Conservation (phyloP, 2,329 filamentous ascomycete species). For the Chaetomiaceae sp. region DNA sequence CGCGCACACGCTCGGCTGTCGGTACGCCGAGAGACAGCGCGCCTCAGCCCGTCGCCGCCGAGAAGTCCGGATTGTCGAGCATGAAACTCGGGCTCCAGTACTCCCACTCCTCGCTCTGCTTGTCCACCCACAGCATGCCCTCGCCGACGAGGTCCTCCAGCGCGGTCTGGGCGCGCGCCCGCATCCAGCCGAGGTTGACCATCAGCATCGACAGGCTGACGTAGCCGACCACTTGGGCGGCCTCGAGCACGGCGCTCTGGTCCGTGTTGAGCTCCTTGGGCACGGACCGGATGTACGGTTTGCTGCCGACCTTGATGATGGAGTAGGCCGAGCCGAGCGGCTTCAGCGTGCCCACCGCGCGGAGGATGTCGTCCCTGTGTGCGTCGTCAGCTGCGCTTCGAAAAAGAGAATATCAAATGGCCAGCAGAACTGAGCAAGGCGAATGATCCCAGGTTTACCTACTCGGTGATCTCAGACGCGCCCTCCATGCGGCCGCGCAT, state of each 20-base stretch:
- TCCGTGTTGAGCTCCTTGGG: conserved; percentile 94
- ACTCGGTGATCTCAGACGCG: conserved; percentile 73
- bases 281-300: conserved; percentile 83
- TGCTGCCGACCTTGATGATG: conserved; percentile 74
- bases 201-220: conserved; percentile 86
- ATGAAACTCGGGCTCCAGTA: conserved; percentile 88
- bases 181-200: conserved; percentile 79
- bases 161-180: conserved; percentile 77
- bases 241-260: conserved; percentile 87
- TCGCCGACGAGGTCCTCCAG: conserved; percentile 85
- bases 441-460: conserved; percentile 25
- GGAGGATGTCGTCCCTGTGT: conserved; percentile 81
- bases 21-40: background rate
- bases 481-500: conserved; percentile 68
- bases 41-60: conserved; percentile 20
- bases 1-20: background rate
- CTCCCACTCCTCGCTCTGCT: conserved; percentile 76
- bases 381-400: no score
- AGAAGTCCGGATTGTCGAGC: conserved; percentile 33
- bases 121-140: conserved; percentile 90
- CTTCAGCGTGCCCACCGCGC: conserved; percentile 78
- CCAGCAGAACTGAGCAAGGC: background rate
- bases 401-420: no score
- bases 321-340: conserved; percentile 86
- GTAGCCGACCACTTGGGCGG: conserved; percentile 81